Evolutionary conservation across 306 rosid genomes (phyloP).

Genomic region (Prosopis cineraria): DNA sequence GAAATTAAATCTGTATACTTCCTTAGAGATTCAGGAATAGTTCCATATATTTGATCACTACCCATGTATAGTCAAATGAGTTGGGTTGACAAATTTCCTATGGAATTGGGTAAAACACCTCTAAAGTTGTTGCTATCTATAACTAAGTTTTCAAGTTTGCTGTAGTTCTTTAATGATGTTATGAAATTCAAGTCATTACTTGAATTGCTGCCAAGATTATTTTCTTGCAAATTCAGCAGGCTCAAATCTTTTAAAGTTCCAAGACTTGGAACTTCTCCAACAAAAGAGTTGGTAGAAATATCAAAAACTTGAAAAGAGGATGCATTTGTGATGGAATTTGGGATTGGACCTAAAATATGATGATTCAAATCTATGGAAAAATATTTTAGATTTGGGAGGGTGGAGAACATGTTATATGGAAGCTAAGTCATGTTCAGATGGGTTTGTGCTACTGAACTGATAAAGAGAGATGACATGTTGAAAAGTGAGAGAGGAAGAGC

Average conservation of each 20-base stretch:
- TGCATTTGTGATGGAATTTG: background rate
- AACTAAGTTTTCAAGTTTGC: background rate
- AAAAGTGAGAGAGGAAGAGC: background rate
- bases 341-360: background rate
- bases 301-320: background rate
- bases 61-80: background rate
- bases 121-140: background rate
- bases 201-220: background rate
- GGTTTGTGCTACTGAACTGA: no score
- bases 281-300: background rate
- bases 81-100: background rate
- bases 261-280: background rate
- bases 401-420: background rate
- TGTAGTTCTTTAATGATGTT: background rate
- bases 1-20: background rate
- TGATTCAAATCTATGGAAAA: background rate
- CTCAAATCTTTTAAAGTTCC: background rate
- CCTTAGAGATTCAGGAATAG: background rate
- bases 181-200: background rate
- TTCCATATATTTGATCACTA: background rate
- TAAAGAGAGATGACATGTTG: background rate
- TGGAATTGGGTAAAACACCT: background rate
- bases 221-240: background rate
- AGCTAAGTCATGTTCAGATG: background rate
- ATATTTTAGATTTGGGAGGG: background rate